A percentile compares a stretch with the other conserved stretches of the same genome.
phyloP scores from a whole-genome alignment of 208 protist species.

The Strigomonas culicis region DNA sequence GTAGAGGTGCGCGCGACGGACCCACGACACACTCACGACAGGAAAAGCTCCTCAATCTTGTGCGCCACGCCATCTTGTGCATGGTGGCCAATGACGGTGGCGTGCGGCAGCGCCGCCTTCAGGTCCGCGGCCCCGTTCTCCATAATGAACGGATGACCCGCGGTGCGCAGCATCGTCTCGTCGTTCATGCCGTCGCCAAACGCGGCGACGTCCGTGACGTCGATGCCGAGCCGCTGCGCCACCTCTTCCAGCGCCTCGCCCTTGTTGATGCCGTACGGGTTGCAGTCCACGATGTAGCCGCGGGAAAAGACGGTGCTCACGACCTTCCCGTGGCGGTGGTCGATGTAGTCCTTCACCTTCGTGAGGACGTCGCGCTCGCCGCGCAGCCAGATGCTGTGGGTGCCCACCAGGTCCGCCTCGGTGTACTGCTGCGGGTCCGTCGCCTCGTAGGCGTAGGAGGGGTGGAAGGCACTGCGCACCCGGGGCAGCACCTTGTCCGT shows the following conservation, averaged over 20 bases:
- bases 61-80: slow-evolving; percentile 65
- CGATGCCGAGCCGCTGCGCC: slow-evolving; percentile 29
- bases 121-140: slow-evolving; percentile 37
- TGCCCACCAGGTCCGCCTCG: slow-evolving; percentile 20
- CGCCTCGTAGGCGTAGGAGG: slow-evolving; percentile 31
- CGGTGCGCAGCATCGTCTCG: slow-evolving; percentile 36
- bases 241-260: slow-evolving; percentile 41
- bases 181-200: slow-evolving; percentile 83
- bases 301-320: slow-evolving; percentile 30
- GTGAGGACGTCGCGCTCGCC: slow-evolving; percentile 25
- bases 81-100: slow-evolving; percentile 47
- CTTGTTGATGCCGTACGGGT: slow-evolving; percentile 36
- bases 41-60: slow-evolving; percentile 64
- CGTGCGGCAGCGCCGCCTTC: slow-evolving; percentile 28
- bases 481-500: slow-evolving; percentile 29
- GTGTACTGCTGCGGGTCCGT: slow-evolving; percentile 42
- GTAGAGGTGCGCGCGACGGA: not conserved
- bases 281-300: slow-evolving; percentile 39
- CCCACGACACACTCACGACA: not conserved
- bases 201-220: slow-evolving; percentile 27
- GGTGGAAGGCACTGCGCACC: slow-evolving; percentile 35
- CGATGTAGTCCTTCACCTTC: slow-evolving; percentile 26
- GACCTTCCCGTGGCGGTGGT: slow-evolving; percentile 17
- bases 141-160: slow-evolving; percentile 59
- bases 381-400: slow-evolving; percentile 42